Evolutionary conservation across 2,329 filamentous ascomycete genomes (phyloP).

Genomic region (Hymenoscyphus scutula): DNA sequence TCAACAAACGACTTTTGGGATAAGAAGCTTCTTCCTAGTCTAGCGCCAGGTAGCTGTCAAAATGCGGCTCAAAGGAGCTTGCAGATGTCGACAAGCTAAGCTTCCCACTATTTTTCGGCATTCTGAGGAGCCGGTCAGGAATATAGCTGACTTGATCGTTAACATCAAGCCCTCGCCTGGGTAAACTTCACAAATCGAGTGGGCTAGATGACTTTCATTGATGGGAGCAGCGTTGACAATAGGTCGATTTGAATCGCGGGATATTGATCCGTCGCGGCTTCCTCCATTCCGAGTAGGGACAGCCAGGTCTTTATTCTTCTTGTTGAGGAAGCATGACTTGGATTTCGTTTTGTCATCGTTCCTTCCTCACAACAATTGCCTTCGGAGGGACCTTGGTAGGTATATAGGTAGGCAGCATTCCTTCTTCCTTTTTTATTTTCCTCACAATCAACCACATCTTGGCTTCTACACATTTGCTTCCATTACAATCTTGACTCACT

Average conservation of each 20-base stretch:
- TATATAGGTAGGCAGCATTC: neutral
- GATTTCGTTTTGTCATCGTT: neutral
- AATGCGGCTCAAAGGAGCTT: neutral
- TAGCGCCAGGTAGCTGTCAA: neutral
- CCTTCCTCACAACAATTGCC: neutral
- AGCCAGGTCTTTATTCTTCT: neutral
- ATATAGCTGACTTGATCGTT: neutral
- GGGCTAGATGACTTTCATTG: neutral
- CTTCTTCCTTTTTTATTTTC: neutral
- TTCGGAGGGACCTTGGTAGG: neutral
- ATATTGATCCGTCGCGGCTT: neutral
- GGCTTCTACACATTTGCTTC: slow-evolving; percentile 6
- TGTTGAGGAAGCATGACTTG: neutral
- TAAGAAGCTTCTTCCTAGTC: neutral
- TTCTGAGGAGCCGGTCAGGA: neutral
- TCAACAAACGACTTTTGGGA: neutral
- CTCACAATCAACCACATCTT: slow-evolving; percentile 9
- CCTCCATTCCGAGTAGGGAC: neutral
- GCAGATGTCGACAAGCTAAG: neutral
- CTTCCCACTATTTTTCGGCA: neutral
- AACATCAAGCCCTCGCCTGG: neutral
- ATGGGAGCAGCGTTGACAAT: neutral
- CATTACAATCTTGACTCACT: neutral
- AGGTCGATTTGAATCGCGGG: neutral
- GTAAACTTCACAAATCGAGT: neutral